Evolutionary conservation across 352 stramenopile genomes (phyloP).

Genomic region (Globisporangium abappressorium): DNA sequence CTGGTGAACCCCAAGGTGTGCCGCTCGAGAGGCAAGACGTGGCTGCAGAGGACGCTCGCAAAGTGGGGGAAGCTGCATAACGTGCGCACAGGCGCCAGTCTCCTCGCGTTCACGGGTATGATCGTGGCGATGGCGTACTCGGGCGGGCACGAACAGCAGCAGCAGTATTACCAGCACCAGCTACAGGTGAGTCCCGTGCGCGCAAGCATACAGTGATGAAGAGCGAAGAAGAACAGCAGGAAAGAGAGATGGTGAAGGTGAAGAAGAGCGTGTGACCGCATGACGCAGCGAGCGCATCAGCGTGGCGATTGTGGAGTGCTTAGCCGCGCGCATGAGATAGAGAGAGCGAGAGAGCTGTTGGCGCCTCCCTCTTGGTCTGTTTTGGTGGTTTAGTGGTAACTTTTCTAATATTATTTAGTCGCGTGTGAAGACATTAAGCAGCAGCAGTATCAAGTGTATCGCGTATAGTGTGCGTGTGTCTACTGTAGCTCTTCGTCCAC

Average conservation of each 20-base stretch:
- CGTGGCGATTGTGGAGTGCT: not conserved
- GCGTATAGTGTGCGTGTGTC: not conserved
- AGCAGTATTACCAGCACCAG: not conserved
- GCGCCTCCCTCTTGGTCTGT: not conserved
- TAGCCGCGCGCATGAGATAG: not conserved
- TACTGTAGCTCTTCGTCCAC: not conserved
- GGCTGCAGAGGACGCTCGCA: slow-evolving; percentile 28
- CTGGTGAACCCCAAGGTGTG: slow-evolving; percentile 25
- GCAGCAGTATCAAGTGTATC: not conserved
- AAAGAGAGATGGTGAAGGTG: not conserved
- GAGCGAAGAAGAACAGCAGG: not conserved
- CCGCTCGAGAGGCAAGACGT: slow-evolving; percentile 18
- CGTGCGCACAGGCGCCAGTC: slow-evolving; percentile 30
- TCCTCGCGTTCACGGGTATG: slow-evolving; percentile 37
- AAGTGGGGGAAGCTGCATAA: slow-evolving; percentile 36
- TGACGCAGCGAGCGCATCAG: not conserved
- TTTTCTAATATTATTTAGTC: slow-evolving; percentile 14
- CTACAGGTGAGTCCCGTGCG: not conserved
- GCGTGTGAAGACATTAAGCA: slow-evolving; percentile 3
- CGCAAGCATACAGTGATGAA: not conserved
- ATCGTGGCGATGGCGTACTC: slow-evolving; percentile 27
- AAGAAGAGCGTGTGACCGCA: not conserved
- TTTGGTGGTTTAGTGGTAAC: not conserved
- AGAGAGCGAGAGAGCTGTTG: no score
- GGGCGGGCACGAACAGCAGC: not conserved